A percentile compares a stretch with the other conserved stretches of the same genome.
phyloP scores from a whole-genome alignment of 169 alveolate genomes.

The Ichthyophthirius multifiliis region DNA sequence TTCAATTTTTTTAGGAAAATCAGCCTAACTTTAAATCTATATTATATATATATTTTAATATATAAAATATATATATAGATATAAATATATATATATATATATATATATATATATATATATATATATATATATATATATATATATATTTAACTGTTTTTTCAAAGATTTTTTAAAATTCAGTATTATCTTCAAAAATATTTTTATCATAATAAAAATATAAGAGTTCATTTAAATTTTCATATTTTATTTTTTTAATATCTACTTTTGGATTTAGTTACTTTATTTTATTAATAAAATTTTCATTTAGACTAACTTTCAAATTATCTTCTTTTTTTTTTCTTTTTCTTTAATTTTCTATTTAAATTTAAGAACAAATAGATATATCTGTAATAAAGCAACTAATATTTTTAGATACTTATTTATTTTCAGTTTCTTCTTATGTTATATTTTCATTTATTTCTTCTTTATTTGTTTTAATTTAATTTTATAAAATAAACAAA shows the following conservation, averaged over 20 bases:
- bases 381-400: too few species aligned
- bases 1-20: neutral
- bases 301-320: neutral
- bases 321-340: neutral
- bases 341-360: neutral
- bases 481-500: neutral
- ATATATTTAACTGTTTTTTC: neutral
- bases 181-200: neutral
- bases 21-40: neutral
- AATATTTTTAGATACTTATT: too few species aligned
- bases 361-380: neutral
- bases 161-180: neutral
- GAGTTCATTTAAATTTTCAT: neutral
- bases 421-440: too few species aligned
- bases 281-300: neutral
- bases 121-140: neutral
- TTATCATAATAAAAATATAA: neutral
- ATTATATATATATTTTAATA: neutral
- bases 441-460: too few species aligned
- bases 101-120: neutral
- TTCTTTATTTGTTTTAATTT: too few species aligned
- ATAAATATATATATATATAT: too few species aligned
- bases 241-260: neutral
- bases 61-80: too few species aligned
- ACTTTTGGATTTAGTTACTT: neutral